Conservation (phyloP, 208 protist species). For the Leishmania mexicana region DNA sequence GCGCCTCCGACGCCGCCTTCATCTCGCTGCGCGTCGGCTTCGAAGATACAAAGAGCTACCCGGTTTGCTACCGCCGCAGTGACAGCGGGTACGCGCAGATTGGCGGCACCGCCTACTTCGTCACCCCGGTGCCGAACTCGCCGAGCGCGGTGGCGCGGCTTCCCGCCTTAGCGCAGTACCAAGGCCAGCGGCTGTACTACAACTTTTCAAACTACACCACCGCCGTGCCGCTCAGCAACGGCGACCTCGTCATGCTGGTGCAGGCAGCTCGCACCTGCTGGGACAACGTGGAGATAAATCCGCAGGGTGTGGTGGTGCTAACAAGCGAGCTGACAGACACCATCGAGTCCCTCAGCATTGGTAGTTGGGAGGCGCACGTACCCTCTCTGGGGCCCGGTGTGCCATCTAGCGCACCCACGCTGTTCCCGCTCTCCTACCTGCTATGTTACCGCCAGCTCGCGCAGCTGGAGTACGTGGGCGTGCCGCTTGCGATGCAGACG, state of each 20-base stretch:
- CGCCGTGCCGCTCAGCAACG: constrained; percentile 20
- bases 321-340: constrained; percentile 34
- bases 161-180: constrained; percentile 51
- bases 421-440: constrained; percentile 73
- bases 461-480: constrained; percentile 80
- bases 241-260: constrained; percentile 80
- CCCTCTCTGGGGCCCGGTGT: constrained; percentile 82
- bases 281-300: constrained; percentile 49
- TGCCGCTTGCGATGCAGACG: constrained; percentile 38
- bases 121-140: constrained; percentile 49
- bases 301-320: constrained; percentile 40
- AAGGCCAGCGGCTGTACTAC: constrained; percentile 80
- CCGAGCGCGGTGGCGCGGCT: constrained; percentile 37
- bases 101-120: constrained; percentile 23
- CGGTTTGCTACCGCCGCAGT: constrained; percentile 77
- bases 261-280: constrained; percentile 58
- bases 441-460: constrained; percentile 77
- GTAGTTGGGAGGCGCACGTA: constrained; percentile 65
- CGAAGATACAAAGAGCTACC: constrained; percentile 41
- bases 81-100: constrained; percentile 84
- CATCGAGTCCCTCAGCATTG: constrained; percentile 8
- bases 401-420: constrained; percentile 20
- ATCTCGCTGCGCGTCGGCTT: constrained; percentile 77
- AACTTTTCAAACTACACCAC: constrained; percentile 51
- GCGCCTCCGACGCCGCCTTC: constrained; percentile 2